Base-by-base conservation (phyloP, 2,329 filamentous ascomycete genomes). In the Fusarium lateritium region DNA sequence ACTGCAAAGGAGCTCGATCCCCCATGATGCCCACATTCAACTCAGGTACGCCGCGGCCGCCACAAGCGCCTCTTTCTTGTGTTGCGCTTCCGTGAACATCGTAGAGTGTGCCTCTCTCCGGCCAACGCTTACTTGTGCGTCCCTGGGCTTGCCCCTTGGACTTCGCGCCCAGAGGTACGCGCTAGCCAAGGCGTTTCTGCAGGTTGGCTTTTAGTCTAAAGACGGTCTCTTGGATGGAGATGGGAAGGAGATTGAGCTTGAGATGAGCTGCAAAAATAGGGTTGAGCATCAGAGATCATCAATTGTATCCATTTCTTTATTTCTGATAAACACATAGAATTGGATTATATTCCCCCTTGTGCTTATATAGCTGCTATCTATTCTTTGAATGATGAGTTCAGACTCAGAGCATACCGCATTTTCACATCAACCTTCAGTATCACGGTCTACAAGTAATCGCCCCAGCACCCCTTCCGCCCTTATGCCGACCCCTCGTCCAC, bases 1-100 rank as follows among this genome's bases (percentile, higher is more conserved):
- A 36, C 43, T 65, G 62, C 42, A 40, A 45, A 65, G 47, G 54
- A 64, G 56, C 55, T 67, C 49, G 50, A 70, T 69, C 39, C 47
- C 40, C 51, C 45, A 61, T 47, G 51, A 46, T 46, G 51, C 33
- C 60, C 55, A 56, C 42, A 59, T 42, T 47, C 67, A 63, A 28
- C 57, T 46, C 15, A 24, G 6, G 13, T 42, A 24, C 39, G 33
- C 46, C 61, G 61, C 54, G 62, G 51, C 72, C 70, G 70, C 70
- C 72, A 71, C 72, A 71, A 69, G 62, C 70, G 67, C 65, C 61
- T 57, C 68, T 67, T 59, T 64, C 40, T 39, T 65, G 44, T 49
- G 40, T 43, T 59, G 46, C 49, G 47, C 53, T 54, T 52, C 54
- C 47, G 24, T 43, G 47, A 56, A 45, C 57, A 69, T 55, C 39